Evolutionary conservation across 768 basidiomycete genomes (phyloP), one percentile per base, ranked within the genome.

Genomic region (Mycena indigotica): DNA sequence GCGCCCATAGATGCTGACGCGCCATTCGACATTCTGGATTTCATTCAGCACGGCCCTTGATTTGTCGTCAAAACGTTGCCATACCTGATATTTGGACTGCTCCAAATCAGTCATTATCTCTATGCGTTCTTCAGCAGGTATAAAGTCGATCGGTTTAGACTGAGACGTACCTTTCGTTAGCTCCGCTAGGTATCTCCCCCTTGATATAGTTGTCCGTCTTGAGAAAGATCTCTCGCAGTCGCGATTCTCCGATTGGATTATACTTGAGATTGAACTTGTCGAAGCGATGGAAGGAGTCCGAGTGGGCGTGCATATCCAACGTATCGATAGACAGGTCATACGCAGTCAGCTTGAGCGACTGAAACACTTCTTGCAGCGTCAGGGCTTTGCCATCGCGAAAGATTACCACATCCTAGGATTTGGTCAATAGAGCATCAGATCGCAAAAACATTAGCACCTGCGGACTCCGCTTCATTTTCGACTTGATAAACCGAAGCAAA

Each of bases 311-410:
- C 97, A 99, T 99, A 69, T 99, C 97, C 38, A 99, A 83, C 3
- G 97, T 99, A 69, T 99, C 97, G 69, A 99, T 98, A 12, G 95
- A 97, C 29, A 99, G 82, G 65, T 99, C 97, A 71, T 99, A 99
- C 1, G 97, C 96, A 1, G 91, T 95, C 38, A 99, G 78, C 65
- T 95, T 88, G 26, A 99, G 84, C 13, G 93, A 95, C 67, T 97
- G 83, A 74, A 99, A 99, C n/a, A 99, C 97, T 76, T 98, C 86
- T 50, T 86, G 80, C 1, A 99, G 79, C 0, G 93, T 97, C 16
- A 98, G 77, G 64, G 93, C 85, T 15, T 88, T 85, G 4, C 88
- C 93, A 65, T 99, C 97, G 57, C 97, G 90, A 77, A 91, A 91
- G 55, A 96, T 98, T 28, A 99, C 97, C 28, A 95, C 82, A 67